Evolutionary conservation across 257 asterid species (phyloP).

Genomic region (Orobanche coerulescens): DNA sequence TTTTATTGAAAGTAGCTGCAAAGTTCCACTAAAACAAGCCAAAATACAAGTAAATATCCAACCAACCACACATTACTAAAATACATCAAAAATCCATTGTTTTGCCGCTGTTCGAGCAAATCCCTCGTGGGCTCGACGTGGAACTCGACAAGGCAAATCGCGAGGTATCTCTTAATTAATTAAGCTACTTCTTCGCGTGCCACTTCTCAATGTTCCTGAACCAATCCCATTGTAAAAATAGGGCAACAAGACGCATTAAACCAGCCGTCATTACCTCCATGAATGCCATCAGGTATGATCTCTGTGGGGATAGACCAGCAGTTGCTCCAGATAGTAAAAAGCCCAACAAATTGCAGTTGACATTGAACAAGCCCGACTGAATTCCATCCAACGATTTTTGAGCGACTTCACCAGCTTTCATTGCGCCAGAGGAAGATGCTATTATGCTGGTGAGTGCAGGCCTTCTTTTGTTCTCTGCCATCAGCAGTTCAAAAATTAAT

Average conservation of each 20-base stretch:
- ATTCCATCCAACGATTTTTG: conserved; percentile 57
- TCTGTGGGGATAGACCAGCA: conserved; percentile 88
- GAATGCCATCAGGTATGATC: conserved; percentile 71
- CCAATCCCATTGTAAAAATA: conserved; percentile 90
- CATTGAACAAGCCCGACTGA: conserved; percentile 53
- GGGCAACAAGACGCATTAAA: conserved; percentile 53
- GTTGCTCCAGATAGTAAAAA: conserved; percentile 60
- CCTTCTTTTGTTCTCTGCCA: conserved; percentile 72
- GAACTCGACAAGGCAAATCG: background rate
- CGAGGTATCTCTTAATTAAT: background rate
- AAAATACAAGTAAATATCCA: no score
- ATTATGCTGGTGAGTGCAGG: conserved; percentile 67
- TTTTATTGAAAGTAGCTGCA: no score
- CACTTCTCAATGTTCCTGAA: conserved; percentile 56
- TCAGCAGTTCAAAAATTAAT: conserved; percentile 12
- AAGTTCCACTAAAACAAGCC: no score
- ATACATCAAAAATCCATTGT: no score
- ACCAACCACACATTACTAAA: no score
- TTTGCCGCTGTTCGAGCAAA: no score
- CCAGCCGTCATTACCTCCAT: conserved; percentile 64
- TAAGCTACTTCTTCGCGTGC: conserved; percentile 36
- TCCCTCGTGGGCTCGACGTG: background rate
- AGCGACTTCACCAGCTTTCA: conserved; percentile 92
- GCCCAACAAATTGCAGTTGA: conserved; percentile 86
- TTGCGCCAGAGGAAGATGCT: conserved; percentile 89